Base-by-base conservation (phyloP, 768 basidiomycete genomes). In the Pleurotus tuoliensis region DNA sequence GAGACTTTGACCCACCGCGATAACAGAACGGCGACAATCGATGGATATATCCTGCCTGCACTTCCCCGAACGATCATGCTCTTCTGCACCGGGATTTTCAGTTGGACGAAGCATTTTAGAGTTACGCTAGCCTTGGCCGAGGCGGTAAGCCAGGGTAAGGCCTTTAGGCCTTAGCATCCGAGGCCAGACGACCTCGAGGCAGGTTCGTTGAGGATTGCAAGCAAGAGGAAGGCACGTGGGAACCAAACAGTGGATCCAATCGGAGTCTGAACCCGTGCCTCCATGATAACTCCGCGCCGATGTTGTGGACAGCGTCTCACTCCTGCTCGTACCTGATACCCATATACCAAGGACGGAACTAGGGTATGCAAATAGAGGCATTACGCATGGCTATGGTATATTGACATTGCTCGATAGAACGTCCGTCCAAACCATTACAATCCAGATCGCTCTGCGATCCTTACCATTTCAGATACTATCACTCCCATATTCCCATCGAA, bases 31-130 rank as follows among this genome's bases (percentile, higher is more conserved):
- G 24, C 37, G 51, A 53, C 37, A 53, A 53, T 53, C 51, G 51
- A 53, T 53, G 51, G 51, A 41, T 53, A 41, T 53, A 53, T 53
- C 18, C 15, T 41, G 37, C 38, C 7, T 18, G 39, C 34, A 20
- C 51, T 30, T 50, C 51, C 51, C 15, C 39, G 24, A 40, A 41
- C 39, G 51, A 53, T 53, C 39, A 18, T 41, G 16, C 12, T 38
- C 51, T 37, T 11, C 49, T n/a, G 15, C 27, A 25, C 49, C 15
- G 51, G 51, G 51, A 53, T 53, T 53, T 53, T 53, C 51, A 41
- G 41, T 41, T 34, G 34, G 34, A 22, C 9, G 16, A 30, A 41
- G 51, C 51, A 40, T n/a, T 15, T 53, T 53, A 27, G 25, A 41
- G 37, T 53, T 40, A 30, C 51, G 51, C 51, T 53, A 53, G 39